Evolutionary conservation across 2,329 filamentous ascomycete species (phyloP), one percentile per base, ranked within the genome.

Genomic region (Xylariomycetidae sp.): DNA sequence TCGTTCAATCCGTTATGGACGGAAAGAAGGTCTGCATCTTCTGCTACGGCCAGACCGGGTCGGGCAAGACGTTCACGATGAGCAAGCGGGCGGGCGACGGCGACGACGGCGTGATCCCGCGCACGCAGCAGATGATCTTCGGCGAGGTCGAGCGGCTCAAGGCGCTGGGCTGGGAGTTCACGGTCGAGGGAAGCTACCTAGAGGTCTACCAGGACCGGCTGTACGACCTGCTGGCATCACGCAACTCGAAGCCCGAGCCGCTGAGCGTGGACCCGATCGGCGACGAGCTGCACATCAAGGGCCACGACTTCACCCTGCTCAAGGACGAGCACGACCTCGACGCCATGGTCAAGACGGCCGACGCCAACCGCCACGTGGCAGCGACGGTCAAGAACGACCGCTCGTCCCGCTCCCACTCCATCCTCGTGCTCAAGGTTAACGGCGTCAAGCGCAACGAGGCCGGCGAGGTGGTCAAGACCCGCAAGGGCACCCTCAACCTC

Each of bases 1-100:
- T 98, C 20, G 89, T 98, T 1, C 92, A 98, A 61, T 94, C 86
- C 48, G 92, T 93, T 0, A 71, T 98, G 24, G 92, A 98, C 53
- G 92, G 92, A 1, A 98, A 95, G 67, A 98, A 96, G 48, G 92
- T 98, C 32, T 96, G 90, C 61, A 96, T 98, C 43, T 95, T 98
- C 64, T 95, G 89, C 56, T 98, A 98, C 54, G 92, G 92, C 26
- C 92, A 98, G 60, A 98, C 92, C 0, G 92, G 92, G 4, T 92
- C 89, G 13, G 92, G 92, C 39, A 98, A 98, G 69, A 98, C 92
- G 0, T 85, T 82, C 55, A 96, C 92, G 4, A 98, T 98, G 92
- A 56, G 53, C 36, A 44, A 44, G 20, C 48, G 48, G 16, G 28
- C 40, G 4, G 49, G 93, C 85, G 8, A 84, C 82, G 1, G 62